Base-by-base conservation (phyloP, 306 rosid genomes). In the Cotoneaster glaucophyllus region DNA sequence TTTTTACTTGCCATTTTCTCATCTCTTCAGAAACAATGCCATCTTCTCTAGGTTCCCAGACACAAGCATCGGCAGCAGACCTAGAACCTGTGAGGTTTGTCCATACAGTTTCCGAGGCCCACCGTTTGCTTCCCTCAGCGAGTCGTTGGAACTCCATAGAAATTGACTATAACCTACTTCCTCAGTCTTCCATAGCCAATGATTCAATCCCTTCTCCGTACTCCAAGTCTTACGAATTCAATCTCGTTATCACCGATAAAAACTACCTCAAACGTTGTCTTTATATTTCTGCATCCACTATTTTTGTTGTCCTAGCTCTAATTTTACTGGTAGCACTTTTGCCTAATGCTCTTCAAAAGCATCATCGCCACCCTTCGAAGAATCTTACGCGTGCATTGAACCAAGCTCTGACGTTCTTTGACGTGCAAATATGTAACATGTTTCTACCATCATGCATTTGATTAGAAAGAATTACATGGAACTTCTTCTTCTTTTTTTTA, bases 361-460 rank as follows among this genome's bases (percentile, higher is more conserved):
- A 83, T 69, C 75, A 62, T 39, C 84, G 76, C 71, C 84, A 86
- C 3, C 34, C 90, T 80, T 79, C 90, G 14, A 74, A 69, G 71
- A 73, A 89, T 83, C 82, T 87, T 70, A 89, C 85, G 52, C 71
- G 87, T 28, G 93, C 93, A 44, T 71, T 93, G 48, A 88, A 86
- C 71, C 96, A 84, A 64, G 92, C 96, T 82, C 92, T 91, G 19
- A 84, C 87, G 15, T 89, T 93, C 75, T 91, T 85, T 67, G 92
- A 93, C 69, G 92, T 93, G n/a, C 93, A 89, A 74, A 93, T 89
- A 75, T 93, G 98, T 89, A 85, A 74, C 66, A 7, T 15, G 45
- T 69, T 68, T 41, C 29, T 58, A 58, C 41, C 32, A 25, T 58
- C 41, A 22, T 15, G 12, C 76, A 72, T 24, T 39, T 34, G 26